phyloP scores from a whole-genome alignment of 768 basidiomycete genomes.

The Chiua virens region DNA sequence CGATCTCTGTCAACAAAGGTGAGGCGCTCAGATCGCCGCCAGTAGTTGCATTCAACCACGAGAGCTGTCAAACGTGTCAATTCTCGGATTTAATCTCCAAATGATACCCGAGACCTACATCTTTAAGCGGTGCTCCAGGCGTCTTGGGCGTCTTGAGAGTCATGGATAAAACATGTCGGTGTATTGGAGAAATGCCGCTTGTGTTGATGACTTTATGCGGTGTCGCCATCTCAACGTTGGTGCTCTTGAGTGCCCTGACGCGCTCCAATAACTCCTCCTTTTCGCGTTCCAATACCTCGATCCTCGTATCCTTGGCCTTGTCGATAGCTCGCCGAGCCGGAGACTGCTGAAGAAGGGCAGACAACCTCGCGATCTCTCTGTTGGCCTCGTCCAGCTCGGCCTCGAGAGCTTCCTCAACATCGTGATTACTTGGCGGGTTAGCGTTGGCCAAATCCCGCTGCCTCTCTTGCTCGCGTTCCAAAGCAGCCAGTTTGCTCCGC shows the following conservation, averaged over 20 bases:
- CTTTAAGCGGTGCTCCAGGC: slow-evolving; percentile 74
- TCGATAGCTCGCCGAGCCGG: slow-evolving; percentile 78
- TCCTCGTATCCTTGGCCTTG: slow-evolving; percentile 70
- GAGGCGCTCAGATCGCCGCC: slow-evolving; percentile 52
- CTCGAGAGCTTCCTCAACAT: slow-evolving; percentile 64
- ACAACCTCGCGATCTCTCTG: slow-evolving; percentile 70
- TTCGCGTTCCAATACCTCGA: slow-evolving; percentile 74
- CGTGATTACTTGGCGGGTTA: slow-evolving; percentile 40
- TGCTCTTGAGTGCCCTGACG: slow-evolving; percentile 56
- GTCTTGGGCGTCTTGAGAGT: slow-evolving; percentile 71
- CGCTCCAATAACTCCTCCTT: slow-evolving; percentile 75
- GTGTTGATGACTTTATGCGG: slow-evolving; percentile 55
- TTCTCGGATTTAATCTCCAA: background rate
- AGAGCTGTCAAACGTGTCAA: slow-evolving; percentile 47
- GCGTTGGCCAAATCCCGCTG: slow-evolving; percentile 25
- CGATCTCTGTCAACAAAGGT: slow-evolving; percentile 71
- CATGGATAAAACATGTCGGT: slow-evolving; percentile 69
- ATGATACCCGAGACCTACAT: slow-evolving; percentile 47
- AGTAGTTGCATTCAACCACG: slow-evolving; percentile 67
- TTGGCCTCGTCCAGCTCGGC: slow-evolving; percentile 75
- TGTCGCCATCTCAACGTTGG: slow-evolving; percentile 52
- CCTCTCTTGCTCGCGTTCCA: slow-evolving; percentile 59
- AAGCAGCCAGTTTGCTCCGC: slow-evolving; percentile 46
- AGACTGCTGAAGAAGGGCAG: slow-evolving; percentile 65
- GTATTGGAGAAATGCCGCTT: slow-evolving; percentile 74